Evolutionary conservation across 2,329 filamentous ascomycete genomes (phyloP), one percentile per base, ranked within the genome.

Genomic region (Endoconidiophora laricicola): DNA sequence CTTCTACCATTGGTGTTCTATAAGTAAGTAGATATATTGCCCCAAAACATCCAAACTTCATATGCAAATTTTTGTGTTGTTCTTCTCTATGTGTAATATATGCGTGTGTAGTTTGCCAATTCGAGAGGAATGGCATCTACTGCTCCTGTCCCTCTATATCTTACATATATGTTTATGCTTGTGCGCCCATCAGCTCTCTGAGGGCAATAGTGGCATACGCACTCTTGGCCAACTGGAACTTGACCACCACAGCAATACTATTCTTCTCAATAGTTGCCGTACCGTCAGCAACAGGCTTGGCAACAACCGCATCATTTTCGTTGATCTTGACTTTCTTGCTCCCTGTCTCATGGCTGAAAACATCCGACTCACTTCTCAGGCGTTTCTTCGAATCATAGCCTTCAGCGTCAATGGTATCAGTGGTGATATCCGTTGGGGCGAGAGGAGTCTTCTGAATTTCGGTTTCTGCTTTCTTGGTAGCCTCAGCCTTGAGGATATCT

Each of bases 171-270:
- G 16, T 46, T 46, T 33, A 39, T 24, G 33, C 38, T 33, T 46
- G 38, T 22, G 67, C 63, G n/a, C 67, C 67, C 70, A 86, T 87
- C 54, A 93, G 64, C 65, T 93, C 86, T 48, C 86, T 69, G 56
- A 93, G 62, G 10, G 83, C 83, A 70, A 93, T 85, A 0, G 86
- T 93, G 0, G 86, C 86, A 65, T 93, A 93, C 59, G 86, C 82
- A 60, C 83, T 87, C 45, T 79, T 78, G 1, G 78, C 82, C 24
- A 93, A 70, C 60, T 86, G 80, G 64, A 93, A 75, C 61, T 79
- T 86, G 57, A 91, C 62, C 23, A 84, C 65, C 0, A 86, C 71
- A 0, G 80, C 84, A 16, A 85, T 66, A 59, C 82, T 81, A 50
- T 66, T 66, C 46, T 49, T 54, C 56, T 57, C 22, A 12, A 61